Conservation (phyloP, 2,329 filamentous ascomycete species). For the Huntiella bhutanensis region DNA sequence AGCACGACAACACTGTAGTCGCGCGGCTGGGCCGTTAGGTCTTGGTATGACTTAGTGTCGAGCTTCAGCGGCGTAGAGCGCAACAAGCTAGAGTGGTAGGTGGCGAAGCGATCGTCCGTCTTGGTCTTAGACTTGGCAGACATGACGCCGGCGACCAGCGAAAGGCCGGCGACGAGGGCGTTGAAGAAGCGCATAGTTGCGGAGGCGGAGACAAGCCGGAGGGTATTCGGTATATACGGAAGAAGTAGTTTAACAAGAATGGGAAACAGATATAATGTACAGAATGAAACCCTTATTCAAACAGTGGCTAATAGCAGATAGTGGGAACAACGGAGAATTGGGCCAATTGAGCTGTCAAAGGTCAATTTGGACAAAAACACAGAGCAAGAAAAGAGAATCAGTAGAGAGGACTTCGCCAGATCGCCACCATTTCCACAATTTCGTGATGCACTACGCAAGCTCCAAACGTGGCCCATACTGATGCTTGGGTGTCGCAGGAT, state of each 20-base stretch:
- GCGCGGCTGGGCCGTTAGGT: constrained; percentile 56
- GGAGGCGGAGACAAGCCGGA: not conserved
- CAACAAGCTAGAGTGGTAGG: constrained; percentile 50
- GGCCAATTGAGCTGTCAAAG: not conserved
- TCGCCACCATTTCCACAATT: constrained; percentile 4
- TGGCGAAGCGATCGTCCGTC: constrained; percentile 44
- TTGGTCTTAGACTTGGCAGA: constrained; percentile 43
- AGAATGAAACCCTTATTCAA: not conserved
- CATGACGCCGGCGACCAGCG: constrained; percentile 40
- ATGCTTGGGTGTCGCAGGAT: constrained; percentile 4
- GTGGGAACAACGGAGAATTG: not conserved
- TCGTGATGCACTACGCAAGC: constrained; percentile 9
- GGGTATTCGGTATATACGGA: not conserved
- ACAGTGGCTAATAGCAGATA: not conserved
- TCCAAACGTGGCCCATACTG: constrained; percentile 12
- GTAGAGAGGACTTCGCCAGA: not conserved
- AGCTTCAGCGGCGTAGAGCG: constrained; percentile 55
- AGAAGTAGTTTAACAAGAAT: not conserved
- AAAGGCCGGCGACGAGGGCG: constrained; percentile 41
- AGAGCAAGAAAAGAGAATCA: not conserved
- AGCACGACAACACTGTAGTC: constrained; percentile 72
- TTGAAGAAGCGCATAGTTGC: constrained; percentile 50
- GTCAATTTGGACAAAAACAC: not conserved
- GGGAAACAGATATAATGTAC: not conserved
- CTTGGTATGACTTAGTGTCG: constrained; percentile 53